Base-by-base conservation (phyloP, 1,284 basidiomycete genomes). In the Marasmius oreades region DNA sequence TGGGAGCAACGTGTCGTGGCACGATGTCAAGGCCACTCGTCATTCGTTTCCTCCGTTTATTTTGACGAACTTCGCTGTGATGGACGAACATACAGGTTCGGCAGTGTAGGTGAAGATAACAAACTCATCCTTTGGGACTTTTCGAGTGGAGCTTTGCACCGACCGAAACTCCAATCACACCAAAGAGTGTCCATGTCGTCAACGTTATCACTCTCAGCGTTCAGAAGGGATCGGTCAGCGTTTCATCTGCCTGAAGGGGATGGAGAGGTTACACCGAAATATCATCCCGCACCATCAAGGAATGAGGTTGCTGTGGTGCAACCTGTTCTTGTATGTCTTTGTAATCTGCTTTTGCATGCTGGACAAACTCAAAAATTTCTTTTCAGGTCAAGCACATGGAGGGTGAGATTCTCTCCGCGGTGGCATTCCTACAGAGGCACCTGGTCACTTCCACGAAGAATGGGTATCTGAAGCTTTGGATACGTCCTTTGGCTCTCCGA, bases 121-220 rank as follows among this genome's bases (percentile, higher is more conserved):
- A 95, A 95, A 68, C 69, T 97, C 5, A 90, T 96, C 50, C 69
- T 97, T 88, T 96, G 94, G 94, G 94, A 97, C 69, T 93, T 96
- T 63, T 93, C 90, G 1, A 89, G 86, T 66, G 82, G 90, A 55
- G 80, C 85, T 12, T 68, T 93, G 52, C 85, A 92, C 63, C 76
- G 90, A 58, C 89, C 90, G 23, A 92, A 91, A 67, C 71, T 82
- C 2, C 81, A 83, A 73, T 73, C 82, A 20, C 85, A 90, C 55
- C 82, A 84, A 45, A 81, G 89, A 51, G 75, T 85, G 66, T 90
- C 88, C 5, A 82, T 91, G 77, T 81, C 87, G 3, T 92, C 90
- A 1, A 85, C 80, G 1, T 70, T 88, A 33, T 92, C 90, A 0
- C 73, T 92, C 3, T 42, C 39, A 2, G 83, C 81, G 10, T 76